Base-by-base conservation (phyloP, 768 basidiomycete species). In the Tricholoma terreum region DNA sequence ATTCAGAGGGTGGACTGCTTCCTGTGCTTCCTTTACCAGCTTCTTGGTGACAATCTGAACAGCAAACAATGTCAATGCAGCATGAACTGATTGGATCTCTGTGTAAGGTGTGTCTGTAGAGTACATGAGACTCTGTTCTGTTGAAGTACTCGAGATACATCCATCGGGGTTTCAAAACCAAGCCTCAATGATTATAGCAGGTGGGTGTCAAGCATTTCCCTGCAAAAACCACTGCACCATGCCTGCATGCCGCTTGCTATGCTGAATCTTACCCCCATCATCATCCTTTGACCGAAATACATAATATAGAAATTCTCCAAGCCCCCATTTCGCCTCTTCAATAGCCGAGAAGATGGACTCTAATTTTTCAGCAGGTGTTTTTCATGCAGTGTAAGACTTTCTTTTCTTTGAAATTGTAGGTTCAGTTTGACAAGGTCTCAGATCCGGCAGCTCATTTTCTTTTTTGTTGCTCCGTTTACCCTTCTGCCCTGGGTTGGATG, bases 11-110 rank as follows among this genome's bases (percentile, higher is more conserved):
- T 46, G 45, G 12, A 66, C 62, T 5, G 61, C 67, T 8, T 46
- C 17, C 36, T 60, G 54, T 14, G 64, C 67, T 38, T 68, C 65
- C 14, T 50, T 33, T 22, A 63, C 43, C 8, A 71, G 62, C 46
- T 61, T 59, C 42, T 61, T 38, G n/a, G 46, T 55, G 11, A 63
- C 51, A 27, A 68, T 59, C 54, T 72, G 70, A 33, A 58, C 63
- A 3, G 69, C 71, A 58, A 69, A 71, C 9, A 70, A 69, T n/a
- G 68, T 64, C 9, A 73, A 52, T 9, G 65, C 68, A 36, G 70
- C 52, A 8, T 60, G 60, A 27, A 64, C 61, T 55, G 63, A 58
- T 31, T 61, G 58, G 19, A 73, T 63, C 3, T 64, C 56, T 5
- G 17, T 55, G 50, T 67, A 67, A 12, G 53, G 52, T 14, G 34